Percentiles rank a stretch among this genome's conserved stretches.
Conservation (phyloP, 805 yeast species). For the Danielia oregonensis region DNA sequence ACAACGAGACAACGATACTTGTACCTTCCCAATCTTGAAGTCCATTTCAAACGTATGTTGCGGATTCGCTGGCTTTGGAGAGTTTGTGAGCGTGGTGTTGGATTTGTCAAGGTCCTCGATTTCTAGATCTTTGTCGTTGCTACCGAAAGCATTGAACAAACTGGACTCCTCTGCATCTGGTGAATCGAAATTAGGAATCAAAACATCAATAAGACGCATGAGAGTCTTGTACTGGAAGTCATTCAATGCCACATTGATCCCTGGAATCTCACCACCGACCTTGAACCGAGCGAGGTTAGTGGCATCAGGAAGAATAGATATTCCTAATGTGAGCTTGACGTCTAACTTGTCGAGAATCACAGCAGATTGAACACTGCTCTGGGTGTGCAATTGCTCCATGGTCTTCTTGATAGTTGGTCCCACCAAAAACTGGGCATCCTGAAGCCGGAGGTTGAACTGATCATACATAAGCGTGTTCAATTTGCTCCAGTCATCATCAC, state of each 20-base stretch:
- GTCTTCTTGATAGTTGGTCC: constrained; percentile 81
- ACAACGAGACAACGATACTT: constrained; percentile 65
- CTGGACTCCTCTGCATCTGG: constrained; percentile 31
- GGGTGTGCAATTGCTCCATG: constrained; percentile 60
- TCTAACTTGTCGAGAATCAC: constrained; percentile 73
- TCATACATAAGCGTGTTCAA: constrained; percentile 85
- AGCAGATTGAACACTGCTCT: constrained; percentile 42
- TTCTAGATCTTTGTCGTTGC: constrained; percentile 5
- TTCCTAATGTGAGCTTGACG: constrained; percentile 68
- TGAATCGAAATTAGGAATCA: constrained; percentile 51
- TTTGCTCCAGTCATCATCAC: constrained; percentile 68
- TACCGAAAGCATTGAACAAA: constrained; percentile 33
- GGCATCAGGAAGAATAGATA: constrained; percentile 84
- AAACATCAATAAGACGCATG: constrained; percentile 69
- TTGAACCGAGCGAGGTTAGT: constrained; percentile 66
- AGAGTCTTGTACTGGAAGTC: constrained; percentile 89
- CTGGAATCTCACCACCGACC: constrained; percentile 75
- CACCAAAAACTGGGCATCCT: constrained; percentile 83
- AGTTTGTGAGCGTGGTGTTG: neutral
- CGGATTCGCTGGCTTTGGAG: constrained; percentile 15
- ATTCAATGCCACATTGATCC: constrained; percentile 65
- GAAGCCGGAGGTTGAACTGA: constrained; percentile 68
- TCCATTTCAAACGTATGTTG: constrained; percentile 73
- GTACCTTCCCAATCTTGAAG: constrained; percentile 63
- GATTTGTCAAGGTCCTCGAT: constrained; percentile 19